These are phyloP conservation scores for Lentinula boryana DNA, from an alignment of 768 basidiomycete genomes.

Conservation along the genomic window DNA sequence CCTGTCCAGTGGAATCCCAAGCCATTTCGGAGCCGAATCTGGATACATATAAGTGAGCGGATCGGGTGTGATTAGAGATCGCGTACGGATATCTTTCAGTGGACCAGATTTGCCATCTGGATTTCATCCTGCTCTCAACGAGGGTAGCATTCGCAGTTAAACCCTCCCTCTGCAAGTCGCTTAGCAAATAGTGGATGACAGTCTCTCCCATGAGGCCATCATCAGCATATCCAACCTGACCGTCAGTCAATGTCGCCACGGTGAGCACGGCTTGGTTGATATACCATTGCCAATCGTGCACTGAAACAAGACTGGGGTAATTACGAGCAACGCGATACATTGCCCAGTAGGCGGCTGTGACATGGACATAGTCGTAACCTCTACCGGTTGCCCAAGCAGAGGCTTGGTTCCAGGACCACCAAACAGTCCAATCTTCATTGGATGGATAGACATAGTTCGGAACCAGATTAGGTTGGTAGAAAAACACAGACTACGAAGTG, in stretches of 20 bases:
- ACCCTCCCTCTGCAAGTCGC: constrained; percentile 48
- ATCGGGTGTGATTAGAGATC: neutral
- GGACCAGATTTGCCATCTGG: constrained; percentile 39
- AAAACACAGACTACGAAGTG: constrained; percentile 37
- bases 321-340: constrained; percentile 54
- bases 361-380: constrained; percentile 47
- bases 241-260: constrained; percentile 37
- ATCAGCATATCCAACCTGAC: constrained; percentile 35
- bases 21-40: constrained; percentile 59
- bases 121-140: constrained; percentile 40
- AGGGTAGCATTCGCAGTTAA: constrained; percentile 40
- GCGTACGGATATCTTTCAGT: constrained; percentile 45
- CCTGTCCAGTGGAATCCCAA: constrained; percentile 50
- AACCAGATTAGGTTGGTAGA: constrained; percentile 39
- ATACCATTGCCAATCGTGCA: constrained; percentile 52
- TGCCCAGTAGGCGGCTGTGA: constrained; percentile 47
- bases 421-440: constrained; percentile 42
- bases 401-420: constrained; percentile 54
- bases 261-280: constrained; percentile 49
- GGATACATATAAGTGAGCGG: neutral
- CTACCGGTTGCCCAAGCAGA: constrained; percentile 31
- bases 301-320: constrained; percentile 42
- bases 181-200: constrained; percentile 37
- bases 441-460: constrained; percentile 44
- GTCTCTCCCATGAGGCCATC: constrained; percentile 57